Evolutionary conservation across 2,329 filamentous ascomycete genomes (phyloP), one percentile per base, ranked within the genome.

Genomic region (Ilyonectria robusta): DNA sequence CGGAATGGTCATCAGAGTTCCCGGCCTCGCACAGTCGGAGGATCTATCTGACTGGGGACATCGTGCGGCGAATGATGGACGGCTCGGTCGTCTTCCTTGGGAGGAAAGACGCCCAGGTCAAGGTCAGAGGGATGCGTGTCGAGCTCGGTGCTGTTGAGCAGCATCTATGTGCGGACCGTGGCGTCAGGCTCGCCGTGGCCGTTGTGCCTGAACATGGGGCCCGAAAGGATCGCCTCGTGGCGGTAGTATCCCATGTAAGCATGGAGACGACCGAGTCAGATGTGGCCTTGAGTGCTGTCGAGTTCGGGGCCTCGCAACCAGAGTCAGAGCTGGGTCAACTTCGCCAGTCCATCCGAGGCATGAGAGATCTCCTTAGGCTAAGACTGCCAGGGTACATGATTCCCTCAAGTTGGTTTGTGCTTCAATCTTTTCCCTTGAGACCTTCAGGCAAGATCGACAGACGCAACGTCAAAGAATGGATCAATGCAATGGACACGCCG

Each of bases 71-170:
- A 33, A 70, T 79, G 23, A 73, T 76, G 0, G 79, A 85, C 61
- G 82, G 83, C 0, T 71, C 70, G 5, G 72, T 87, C 9, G 65
- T 78, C 0, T 86, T 83, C 48, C 69, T 87, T 42, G 87, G 87
- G n/a, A 81, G 88, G 7, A 88, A 87, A 69, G 88, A 74, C 13
- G 48, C 64, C 0, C 72, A 74, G 8, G 70, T 74, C 54, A 74
- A 74, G 13, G 60, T 72, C 2, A 64, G 71, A 21, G 90, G 90
- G 13, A 88, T 84, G 65, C 78, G 87, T 50, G 81, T 88, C 61
- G 90, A 86, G 76, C 79, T 87, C 1, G 75, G 72, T 21, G 21
- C 21, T 21, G 21, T 21, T 21, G 21, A 21, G 21, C 2, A 21
- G 21, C 21, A 21, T 21, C 21, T 21, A 3, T 21, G 21, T 21